Base-by-base conservation (phyloP, 257 asterid species). In the Solanum raphanifolium region DNA sequence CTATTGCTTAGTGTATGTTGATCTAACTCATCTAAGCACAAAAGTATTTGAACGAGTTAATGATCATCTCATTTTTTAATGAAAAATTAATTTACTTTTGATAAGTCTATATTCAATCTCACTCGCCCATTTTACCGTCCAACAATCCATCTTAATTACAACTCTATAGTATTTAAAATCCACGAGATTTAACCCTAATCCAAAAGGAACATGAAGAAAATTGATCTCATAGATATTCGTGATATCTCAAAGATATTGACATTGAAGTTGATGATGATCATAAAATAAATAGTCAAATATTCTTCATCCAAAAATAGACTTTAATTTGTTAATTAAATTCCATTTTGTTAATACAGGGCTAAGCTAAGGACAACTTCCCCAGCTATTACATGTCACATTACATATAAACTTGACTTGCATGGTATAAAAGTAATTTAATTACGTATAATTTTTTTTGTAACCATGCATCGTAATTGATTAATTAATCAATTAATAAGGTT, bases 401-500 rank as follows among this genome's bases (percentile, higher is more conserved):
- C n/a, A 75, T 73, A 10, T 20, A 18, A 32, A 32, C 27, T 72
- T 68, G 35, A 71, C 8, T 32, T 38, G 10, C 83, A 75, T 75
- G 58, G 12, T 1, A n/a, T 76, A 12, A 76, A 39, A 13, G 55
- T 76, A n/a, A 76, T 12, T 38, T 38, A n/a, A 13, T 27, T 13
- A n/a, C n/a, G n/a, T n/a, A 48, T 16, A 71, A 16, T 15, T 15
- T 15, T 15, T 48, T 48, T 52, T 39, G 6, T 13, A 79, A 41
- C 38, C 38, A 79, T 35, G 82, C 82, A 74, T 27, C 8, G 29
- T 25, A 76, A 78, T 90, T 36, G 83, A 25, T 62, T n/a, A 2
- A 23, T 69, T 7, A 23, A 78, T 78, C 4, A 78, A 41, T 78
- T 4, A 79, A 38, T 83, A 91, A 66, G 93, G 93, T 36, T 83